Base-by-base conservation (phyloP, 1,139 yeast species). In the Suhomyces anneliseae region DNA sequence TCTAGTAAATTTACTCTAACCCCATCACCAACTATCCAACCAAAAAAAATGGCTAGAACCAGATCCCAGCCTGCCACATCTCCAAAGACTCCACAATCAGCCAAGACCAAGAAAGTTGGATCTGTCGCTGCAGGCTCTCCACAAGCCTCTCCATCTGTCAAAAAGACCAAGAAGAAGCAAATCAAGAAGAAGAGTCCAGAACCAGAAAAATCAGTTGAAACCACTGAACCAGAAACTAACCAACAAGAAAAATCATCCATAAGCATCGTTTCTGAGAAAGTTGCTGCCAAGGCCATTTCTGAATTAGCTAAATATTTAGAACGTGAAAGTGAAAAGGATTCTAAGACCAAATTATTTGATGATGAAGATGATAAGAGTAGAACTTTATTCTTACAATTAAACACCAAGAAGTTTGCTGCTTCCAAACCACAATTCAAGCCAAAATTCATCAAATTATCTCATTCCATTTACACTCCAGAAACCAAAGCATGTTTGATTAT, bases 381-480 rank as follows among this genome's bases (percentile, higher is more conserved):
- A 40, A 72, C 71, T 56, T 72, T 76, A 56, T 82, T 75, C 54
- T 69, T 90, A 47, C 86, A 83, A 56, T 68, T 90, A 52, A 81
- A 83, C 39, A 74, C 83, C 54, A 83, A 82, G 61, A 83, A 85
- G 61, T 86, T 79, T 56, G 80, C 83, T 58, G 68, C 86, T 6
- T 70, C 81, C 40, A 79, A 81, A 59, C 84, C 86, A 54, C 75
- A 76, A 48, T 80, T 90, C 60, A 90, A 90, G 69, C 95, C 96
- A 39, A 83, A 81, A 61, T 64, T 81, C 45, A 76, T 92, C 46
- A 61, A 70, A 44, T 62, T 87, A 42, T 72, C 84, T 42, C 74
- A 83, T 58, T 66, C 85, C 6, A 66, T 82, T 43, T 52, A 63
- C 57, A 65, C 75, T 39, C 60, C 70, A 32, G 76, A 75, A 24